phyloP scores from a whole-genome alignment of 495 filamentous ascomycete species.

The Trichoderma reesei region DNA sequence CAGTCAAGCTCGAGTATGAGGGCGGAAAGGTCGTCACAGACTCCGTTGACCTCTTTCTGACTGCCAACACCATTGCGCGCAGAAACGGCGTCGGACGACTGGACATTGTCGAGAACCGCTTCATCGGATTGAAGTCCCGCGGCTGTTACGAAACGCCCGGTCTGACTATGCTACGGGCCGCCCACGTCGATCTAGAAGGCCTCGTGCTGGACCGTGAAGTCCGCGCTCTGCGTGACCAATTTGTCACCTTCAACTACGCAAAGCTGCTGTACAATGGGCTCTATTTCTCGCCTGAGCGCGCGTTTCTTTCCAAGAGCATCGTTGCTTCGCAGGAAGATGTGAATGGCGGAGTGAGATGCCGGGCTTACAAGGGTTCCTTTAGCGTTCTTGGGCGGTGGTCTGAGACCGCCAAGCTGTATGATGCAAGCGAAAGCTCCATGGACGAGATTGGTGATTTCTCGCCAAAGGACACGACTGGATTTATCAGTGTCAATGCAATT shows the following conservation, averaged over 20 bases:
- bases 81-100: constrained; percentile 75
- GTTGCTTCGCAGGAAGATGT: constrained; percentile 58
- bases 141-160: constrained; percentile 82
- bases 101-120: constrained; percentile 88
- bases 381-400: constrained; percentile 67
- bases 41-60: constrained; percentile 70
- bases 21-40: constrained; percentile 45
- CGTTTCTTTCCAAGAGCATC: constrained; percentile 53
- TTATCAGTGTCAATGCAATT: background rate
- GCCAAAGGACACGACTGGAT: constrained; percentile 29
- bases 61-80: constrained; percentile 67
- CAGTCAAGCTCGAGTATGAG: constrained; percentile 39
- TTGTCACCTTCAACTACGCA: constrained; percentile 67
- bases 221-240: constrained; percentile 74
- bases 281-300: constrained; percentile 69
- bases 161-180: constrained; percentile 62
- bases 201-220: constrained; percentile 79
- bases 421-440: constrained; percentile 71
- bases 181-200: constrained; percentile 77
- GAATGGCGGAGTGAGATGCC: constrained; percentile 61
- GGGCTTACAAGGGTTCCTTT: constrained; percentile 67
- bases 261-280: constrained; percentile 72
- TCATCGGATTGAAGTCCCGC: constrained; percentile 68
- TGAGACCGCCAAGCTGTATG: constrained; percentile 79
- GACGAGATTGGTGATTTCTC: constrained; percentile 75